A percentile compares a stretch with the other conserved stretches of the same genome.
These are phyloP conservation scores for Ophiostoma angusticollis DNA, from an alignment of 2,329 filamentous ascomycete genomes.

Conservation along the genomic window DNA sequence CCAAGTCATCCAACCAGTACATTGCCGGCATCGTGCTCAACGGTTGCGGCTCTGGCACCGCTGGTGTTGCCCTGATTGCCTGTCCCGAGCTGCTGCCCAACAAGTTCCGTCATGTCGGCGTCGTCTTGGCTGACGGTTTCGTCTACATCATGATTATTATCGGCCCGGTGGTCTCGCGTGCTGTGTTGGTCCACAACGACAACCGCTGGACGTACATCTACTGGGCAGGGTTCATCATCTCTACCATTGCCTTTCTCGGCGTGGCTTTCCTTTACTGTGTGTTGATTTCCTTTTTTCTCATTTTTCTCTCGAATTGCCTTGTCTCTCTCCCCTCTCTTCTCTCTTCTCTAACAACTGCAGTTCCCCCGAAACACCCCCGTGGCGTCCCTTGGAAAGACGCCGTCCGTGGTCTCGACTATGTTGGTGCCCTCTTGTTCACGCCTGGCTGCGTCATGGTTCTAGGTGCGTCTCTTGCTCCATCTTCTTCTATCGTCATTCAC, in stretches of 20 bases:
- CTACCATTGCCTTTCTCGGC: conserved; percentile 2
- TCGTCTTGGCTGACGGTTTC: conserved; percentile 8
- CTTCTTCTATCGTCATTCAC: too few relatives aligned
- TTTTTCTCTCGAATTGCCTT: too few relatives aligned
- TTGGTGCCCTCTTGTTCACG: conserved; percentile 6
- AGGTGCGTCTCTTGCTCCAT: too few relatives aligned
- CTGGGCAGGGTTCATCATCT: conserved; percentile 9
- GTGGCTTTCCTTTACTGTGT: not conserved
- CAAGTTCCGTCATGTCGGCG: conserved; percentile 9
- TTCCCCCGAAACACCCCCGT: conserved; percentile 9
- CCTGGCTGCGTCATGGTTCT: conserved; percentile 8
- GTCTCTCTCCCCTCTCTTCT: too few relatives aligned
- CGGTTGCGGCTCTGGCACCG: too few relatives aligned
- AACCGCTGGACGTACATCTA: conserved; percentile 9
- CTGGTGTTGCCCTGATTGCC: too few relatives aligned
- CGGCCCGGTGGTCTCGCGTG: conserved; percentile 6
- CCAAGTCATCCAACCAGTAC: too few relatives aligned
- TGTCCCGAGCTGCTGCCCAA: conserved; percentile 10
- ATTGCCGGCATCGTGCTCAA: too few relatives aligned
- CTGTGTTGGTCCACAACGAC: conserved; percentile 1
- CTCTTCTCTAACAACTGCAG: too few relatives aligned
- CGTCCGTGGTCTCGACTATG: conserved; percentile 7
- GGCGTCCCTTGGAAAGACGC: conserved; percentile 10
- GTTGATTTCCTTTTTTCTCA: too few relatives aligned
- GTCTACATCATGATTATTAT: conserved; percentile 9